Percentiles rank a stretch among this genome's conserved stretches.
Conservation (phyloP, 2,329 filamentous ascomycete genomes). For the Fusarium chlamydosporum region DNA sequence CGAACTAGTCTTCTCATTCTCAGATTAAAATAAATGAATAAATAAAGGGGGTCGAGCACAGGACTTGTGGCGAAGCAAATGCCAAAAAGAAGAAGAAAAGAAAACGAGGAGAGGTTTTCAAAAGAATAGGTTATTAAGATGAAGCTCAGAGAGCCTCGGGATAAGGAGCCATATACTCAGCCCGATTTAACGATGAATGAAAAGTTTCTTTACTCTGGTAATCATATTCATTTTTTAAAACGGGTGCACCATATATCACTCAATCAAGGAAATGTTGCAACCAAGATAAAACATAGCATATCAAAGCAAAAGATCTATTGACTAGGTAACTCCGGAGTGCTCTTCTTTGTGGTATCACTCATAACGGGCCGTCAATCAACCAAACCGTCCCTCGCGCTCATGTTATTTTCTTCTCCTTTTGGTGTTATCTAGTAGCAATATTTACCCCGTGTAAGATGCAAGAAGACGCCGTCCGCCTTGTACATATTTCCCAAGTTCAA, state of each 20-base stretch:
- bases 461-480: constrained; percentile 49
- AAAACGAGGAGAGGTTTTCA: constrained; percentile 18
- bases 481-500: constrained; percentile 40
- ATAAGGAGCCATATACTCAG: constrained; percentile 15
- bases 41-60: constrained; percentile 12
- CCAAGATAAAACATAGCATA: constrained; percentile 2
- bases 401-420: constrained; percentile 35
- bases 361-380: constrained; percentile 49
- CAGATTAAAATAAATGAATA: constrained; percentile 19
- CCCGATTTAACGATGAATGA: constrained; percentile 42
- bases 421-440: constrained; percentile 43
- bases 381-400: constrained; percentile 40
- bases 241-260: background rate
- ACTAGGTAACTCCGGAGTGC: constrained; percentile 50
- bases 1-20: constrained; percentile 31
- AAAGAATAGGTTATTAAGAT: constrained; percentile 22
- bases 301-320: constrained; percentile 51
- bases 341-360: constrained; percentile 51
- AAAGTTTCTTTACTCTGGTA: constrained; percentile 31
- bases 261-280: background rate
- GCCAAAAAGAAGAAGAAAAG: constrained; percentile 10
- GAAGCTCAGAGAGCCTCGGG: constrained; percentile 21
- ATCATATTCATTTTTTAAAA: background rate
- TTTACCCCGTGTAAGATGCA: constrained; percentile 46
- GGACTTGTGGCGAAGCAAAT: constrained; percentile 3